These are phyloP conservation scores for Fusarium heterosporum DNA, from an alignment of 2,329 filamentous ascomycete species.

Conservation along the genomic window DNA sequence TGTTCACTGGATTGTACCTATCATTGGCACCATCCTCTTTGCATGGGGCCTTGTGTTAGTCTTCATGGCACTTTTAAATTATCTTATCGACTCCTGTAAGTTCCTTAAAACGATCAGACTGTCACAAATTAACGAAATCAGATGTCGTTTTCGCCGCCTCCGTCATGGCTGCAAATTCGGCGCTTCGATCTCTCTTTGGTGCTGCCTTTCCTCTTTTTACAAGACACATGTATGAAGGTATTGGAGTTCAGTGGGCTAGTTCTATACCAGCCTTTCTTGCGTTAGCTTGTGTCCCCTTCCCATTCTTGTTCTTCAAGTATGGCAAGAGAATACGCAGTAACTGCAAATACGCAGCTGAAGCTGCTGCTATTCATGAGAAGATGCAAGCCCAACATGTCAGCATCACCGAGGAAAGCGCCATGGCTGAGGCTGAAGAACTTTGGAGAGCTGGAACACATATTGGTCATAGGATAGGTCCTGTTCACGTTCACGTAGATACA, in stretches of 20 bases:
- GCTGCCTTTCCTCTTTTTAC: slow-evolving; percentile 28
- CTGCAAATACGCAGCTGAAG: slow-evolving; percentile 22
- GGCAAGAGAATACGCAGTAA: slow-evolving; percentile 5
- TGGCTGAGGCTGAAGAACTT: slow-evolving; percentile 11
- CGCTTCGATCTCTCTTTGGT: slow-evolving; percentile 15
- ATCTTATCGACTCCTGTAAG: slow-evolving; percentile 26
- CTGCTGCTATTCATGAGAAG: background rate
- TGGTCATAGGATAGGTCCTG: background rate
- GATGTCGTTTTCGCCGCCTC: slow-evolving; percentile 18
- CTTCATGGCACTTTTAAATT: slow-evolving; percentile 20
- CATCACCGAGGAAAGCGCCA: background rate
- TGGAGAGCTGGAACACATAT: slow-evolving; percentile 6
- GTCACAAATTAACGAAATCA: background rate
- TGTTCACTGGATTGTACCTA: slow-evolving; percentile 16
- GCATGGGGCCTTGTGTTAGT: slow-evolving; percentile 22
- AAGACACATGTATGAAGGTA: slow-evolving; percentile 17
- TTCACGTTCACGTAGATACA: background rate
- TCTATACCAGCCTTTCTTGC: slow-evolving; percentile 26
- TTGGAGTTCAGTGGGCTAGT: slow-evolving; percentile 22
- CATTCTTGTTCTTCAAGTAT: slow-evolving; percentile 22
- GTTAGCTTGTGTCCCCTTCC: slow-evolving; percentile 16
- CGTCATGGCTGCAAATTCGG: slow-evolving; percentile 23
- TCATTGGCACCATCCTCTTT: slow-evolving; percentile 11
- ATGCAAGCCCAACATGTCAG: background rate
- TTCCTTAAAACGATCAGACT: accelerated